Evolutionary conservation across 371 early-diverging fungal genomes (phyloP).

Genomic region (Mortierella sp.): DNA sequence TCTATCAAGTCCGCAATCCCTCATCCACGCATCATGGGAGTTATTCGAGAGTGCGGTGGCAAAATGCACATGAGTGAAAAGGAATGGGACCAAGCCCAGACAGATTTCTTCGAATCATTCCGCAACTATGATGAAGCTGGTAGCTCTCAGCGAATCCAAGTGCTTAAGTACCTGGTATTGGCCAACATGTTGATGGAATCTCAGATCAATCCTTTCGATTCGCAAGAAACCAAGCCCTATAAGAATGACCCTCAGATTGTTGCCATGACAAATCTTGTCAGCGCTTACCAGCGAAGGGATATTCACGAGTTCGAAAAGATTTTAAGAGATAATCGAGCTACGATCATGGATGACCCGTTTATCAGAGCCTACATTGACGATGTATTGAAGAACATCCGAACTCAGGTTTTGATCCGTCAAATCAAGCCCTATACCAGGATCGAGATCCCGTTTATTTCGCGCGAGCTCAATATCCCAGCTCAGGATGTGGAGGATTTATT

Average conservation of each 20-base stretch:
- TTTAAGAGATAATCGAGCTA: constrained; percentile 73
- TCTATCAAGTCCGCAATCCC: constrained; percentile 94
- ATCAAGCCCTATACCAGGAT: constrained; percentile 94
- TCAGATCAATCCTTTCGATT: constrained; percentile 95
- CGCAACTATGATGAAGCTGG: constrained; percentile 98
- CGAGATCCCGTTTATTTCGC: constrained; percentile 82
- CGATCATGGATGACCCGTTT: constrained; percentile 92
- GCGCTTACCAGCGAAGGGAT: constrained; percentile 91
- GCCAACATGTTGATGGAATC: constrained; percentile 96
- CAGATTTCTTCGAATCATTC: constrained; percentile 97
- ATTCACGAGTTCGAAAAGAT: constrained; percentile 90
- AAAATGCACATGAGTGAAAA: constrained; percentile 98
- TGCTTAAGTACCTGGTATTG: constrained; percentile 94
- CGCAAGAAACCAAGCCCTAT: constrained; percentile 97
- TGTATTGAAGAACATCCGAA: constrained; percentile 89
- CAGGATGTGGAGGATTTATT: constrained; percentile 89
- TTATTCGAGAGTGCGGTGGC: constrained; percentile 97
- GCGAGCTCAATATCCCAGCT: constrained; percentile 82
- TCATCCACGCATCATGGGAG: constrained; percentile 96
- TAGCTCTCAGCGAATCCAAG: constrained; percentile 90
- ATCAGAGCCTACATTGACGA: constrained; percentile 91
- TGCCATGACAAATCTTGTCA: constrained; percentile 92
- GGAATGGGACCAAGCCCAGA: constrained; percentile 93
- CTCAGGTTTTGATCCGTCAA: constrained; percentile 85
- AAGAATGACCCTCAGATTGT: constrained; percentile 91